Conservation (phyloP, 2,329 filamentous ascomycete genomes). For the Ascocoryne sarcoides region DNA sequence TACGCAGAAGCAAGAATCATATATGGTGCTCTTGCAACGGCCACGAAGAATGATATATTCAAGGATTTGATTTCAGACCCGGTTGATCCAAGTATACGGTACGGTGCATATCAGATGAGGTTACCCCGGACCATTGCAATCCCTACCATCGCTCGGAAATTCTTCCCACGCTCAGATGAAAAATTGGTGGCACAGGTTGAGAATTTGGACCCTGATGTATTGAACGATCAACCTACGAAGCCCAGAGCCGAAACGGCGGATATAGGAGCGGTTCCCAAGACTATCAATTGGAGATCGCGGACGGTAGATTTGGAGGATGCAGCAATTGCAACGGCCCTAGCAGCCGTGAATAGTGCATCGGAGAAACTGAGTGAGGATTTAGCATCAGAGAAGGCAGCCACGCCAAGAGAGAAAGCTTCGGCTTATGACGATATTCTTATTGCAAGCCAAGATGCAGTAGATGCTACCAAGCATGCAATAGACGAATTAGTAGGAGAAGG, state of each 20-base stretch:
- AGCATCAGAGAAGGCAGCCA: constrained; percentile 34
- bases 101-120: constrained; percentile 86
- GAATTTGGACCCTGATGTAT: constrained; percentile 57
- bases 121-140: constrained; percentile 79
- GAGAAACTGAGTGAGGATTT: constrained; percentile 41
- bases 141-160: constrained; percentile 66
- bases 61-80: constrained; percentile 79
- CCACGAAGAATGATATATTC: constrained; percentile 66
- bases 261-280: constrained; percentile 55
- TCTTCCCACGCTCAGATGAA: constrained; percentile 60
- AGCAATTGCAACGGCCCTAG: constrained; percentile 77
- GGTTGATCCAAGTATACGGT: constrained; percentile 87
- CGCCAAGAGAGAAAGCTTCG: constrained; percentile 62
- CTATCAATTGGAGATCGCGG: constrained; percentile 76
- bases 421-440: constrained; percentile 88
- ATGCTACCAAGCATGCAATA: constrained; percentile 86
- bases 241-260: constrained; percentile 41
- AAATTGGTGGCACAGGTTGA: constrained; percentile 59
- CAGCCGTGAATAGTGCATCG: constrained; percentile 52
- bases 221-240: constrained; percentile 47
- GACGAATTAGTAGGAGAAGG: constrained; percentile 82
- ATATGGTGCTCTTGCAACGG: constrained; percentile 65
- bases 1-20: constrained; percentile 74
- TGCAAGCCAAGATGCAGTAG: constrained; percentile 85
- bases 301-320: constrained; percentile 88